phyloP scores from a whole-genome alignment of 768 basidiomycete species.

The Mycena albidolilacea region DNA sequence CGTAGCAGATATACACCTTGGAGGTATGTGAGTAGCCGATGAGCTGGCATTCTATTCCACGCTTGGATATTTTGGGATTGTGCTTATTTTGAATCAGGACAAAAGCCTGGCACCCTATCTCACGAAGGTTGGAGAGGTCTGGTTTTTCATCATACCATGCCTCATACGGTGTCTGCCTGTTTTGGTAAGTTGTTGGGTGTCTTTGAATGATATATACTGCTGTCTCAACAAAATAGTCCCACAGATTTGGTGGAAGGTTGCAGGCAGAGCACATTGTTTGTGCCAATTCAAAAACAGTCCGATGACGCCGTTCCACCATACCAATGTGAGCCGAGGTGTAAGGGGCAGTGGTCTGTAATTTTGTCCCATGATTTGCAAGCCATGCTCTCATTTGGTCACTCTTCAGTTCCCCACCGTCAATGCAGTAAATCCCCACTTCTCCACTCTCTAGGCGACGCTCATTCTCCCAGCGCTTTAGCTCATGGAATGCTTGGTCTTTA shows the following conservation, averaged over 20 bases:
- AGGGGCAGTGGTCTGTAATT: neutral
- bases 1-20: conserved; percentile 54
- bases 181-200: neutral
- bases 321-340: conserved; percentile 19
- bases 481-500: conserved; percentile 8
- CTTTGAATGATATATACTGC: neutral
- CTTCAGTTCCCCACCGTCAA: conserved; percentile 14
- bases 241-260: neutral
- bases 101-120: conserved; percentile 53
- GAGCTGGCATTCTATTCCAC: conserved; percentile 52
- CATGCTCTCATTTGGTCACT: neutral
- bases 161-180: conserved; percentile 43
- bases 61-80: conserved; percentile 45
- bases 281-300: neutral
- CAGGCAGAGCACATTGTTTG: neutral
- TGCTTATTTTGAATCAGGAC: conserved; percentile 52
- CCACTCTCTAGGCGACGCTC: neutral
- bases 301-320: neutral
- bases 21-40: conserved; percentile 53
- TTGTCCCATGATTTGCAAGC: neutral
- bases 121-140: conserved; percentile 47
- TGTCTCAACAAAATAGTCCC: conserved; percentile 14
- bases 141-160: conserved; percentile 42
- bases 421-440: conserved; percentile 6
- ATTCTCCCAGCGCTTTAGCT: conserved; percentile 15